phyloP scores from a whole-genome alignment of 306 rosid genomes.

The Pyrus communis region DNA sequence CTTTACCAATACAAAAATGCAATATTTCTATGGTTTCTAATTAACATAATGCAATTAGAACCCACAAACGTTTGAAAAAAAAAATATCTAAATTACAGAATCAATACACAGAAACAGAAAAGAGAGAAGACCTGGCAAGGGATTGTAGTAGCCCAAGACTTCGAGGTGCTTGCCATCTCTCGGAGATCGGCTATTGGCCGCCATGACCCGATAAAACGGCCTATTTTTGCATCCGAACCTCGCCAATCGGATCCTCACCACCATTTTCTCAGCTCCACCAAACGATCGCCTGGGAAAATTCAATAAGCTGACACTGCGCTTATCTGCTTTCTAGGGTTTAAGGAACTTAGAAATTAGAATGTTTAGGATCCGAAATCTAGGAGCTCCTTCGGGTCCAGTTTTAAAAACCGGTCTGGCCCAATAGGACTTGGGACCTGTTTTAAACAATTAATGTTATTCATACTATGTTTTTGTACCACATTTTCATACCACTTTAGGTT shows the following conservation, averaged over 20 bases:
- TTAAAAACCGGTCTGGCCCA: neutral
- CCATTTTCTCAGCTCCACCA: conserved; percentile 34
- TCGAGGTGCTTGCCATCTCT: conserved; percentile 94
- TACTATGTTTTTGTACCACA: no score
- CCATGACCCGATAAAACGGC: conserved; percentile 87
- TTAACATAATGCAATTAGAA: neutral
- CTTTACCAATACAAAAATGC: neutral
- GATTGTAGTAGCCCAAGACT: conserved; percentile 81
- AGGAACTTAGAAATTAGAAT: neutral
- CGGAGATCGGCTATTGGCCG: conserved; percentile 87
- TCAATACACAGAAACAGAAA: neutral
- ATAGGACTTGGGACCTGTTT: neutral
- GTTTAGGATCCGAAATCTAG: no score
- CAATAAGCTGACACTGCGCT: neutral
- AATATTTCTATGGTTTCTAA: neutral
- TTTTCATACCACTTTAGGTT: no score
- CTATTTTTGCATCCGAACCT: conserved; percentile 81
- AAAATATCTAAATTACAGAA: neutral
- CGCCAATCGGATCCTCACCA: conserved; percentile 76
- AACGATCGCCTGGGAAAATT: neutral
- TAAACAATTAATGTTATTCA: no score
- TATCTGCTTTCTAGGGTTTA: conserved; percentile 1
- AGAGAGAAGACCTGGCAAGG: conserved; percentile 56
- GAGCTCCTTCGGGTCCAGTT: neutral
- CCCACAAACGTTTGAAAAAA: neutral